These are phyloP conservation scores for Hypoxylon rickii DNA, from an alignment of 495 filamentous ascomycete species.

Conservation along the genomic window DNA sequence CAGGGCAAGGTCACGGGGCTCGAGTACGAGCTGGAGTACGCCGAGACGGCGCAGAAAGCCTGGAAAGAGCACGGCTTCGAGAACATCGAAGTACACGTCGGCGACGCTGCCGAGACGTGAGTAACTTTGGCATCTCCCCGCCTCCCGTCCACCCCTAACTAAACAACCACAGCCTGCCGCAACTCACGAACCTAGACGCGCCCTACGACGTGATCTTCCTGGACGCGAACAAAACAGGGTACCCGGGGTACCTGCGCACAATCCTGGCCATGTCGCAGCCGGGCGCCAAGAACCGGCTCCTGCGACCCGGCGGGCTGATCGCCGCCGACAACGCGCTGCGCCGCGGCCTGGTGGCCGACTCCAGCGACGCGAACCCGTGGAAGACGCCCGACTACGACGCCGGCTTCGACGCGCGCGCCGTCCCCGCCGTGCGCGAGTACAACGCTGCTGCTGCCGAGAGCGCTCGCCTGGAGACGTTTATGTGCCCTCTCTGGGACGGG, in stretches of 20 bases:
- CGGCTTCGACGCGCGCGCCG: background rate
- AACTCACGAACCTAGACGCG: slow-evolving; percentile 33
- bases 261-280: slow-evolving; percentile 36
- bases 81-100: slow-evolving; percentile 42
- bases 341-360: slow-evolving; percentile 41
- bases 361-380: slow-evolving; percentile 37
- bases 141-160: background rate
- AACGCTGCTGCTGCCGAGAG: slow-evolving; percentile 32
- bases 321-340: slow-evolving; percentile 45
- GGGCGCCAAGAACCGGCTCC: slow-evolving; percentile 32
- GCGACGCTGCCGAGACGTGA: slow-evolving; percentile 44
- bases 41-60: slow-evolving; percentile 30
- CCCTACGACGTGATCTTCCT: slow-evolving; percentile 49
- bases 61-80: slow-evolving; percentile 35
- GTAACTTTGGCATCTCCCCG: background rate
- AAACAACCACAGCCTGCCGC: slow-evolving; percentile 25
- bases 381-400: slow-evolving; percentile 7
- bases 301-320: slow-evolving; percentile 43
- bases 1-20: slow-evolving; percentile 45
- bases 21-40: slow-evolving; percentile 40
- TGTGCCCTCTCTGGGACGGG: slow-evolving; percentile 45
- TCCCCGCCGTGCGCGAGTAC: slow-evolving; percentile 35
- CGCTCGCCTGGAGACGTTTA: slow-evolving; percentile 38
- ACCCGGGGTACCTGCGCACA: slow-evolving; percentile 38
- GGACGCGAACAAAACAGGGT: slow-evolving; percentile 46